Base-by-base conservation (phyloP, 2,329 filamentous ascomycete genomes). In the Trichoderma koningii region DNA sequence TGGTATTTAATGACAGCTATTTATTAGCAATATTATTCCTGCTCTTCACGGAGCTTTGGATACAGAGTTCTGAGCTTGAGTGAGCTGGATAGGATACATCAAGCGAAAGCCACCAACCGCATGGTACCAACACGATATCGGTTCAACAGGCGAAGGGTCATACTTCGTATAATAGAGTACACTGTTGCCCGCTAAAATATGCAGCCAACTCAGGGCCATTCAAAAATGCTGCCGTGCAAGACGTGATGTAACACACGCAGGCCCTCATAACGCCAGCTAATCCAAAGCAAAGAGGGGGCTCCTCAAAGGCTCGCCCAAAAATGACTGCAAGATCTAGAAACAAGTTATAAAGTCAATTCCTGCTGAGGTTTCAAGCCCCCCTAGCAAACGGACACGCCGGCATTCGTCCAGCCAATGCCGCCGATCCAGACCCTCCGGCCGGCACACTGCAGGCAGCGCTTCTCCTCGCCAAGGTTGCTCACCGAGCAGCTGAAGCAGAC, bases 401-500 rank as follows among this genome's bases (percentile, higher is more conserved):
- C 55, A 19, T 55, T 64, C 17, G 67, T 66, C 71, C 71, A 72
- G 7, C 65, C 66, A 26, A 69, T 51, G 12, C 66, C 62, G 9
- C 67, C 68, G 0, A 56, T 63, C 67, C 68, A 70, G 0, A 67
- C 69, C 23, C 73, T 77, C 51, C 73, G 72, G 9, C 80, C 80
- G 0, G 83, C 82, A 69, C 86, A 88, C 5, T 72, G 74, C 50
- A 87, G 68, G 68, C 85, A 88, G 47, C 79, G 76, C 66, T 82
- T 77, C 69, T 83, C 77, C 67, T 83, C 80, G 3, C 84, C 84
- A 0, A 88, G 74, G 67, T 85, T 85, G 66, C 82, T 85, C 47
- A 87, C 79, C 0, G 85, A 86, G 71, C 86, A 88, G 63, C 82
- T 80, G 63, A 82, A 84, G 74, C 85, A 88, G 15, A 88, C 83